Evolutionary conservation across 2,329 filamentous ascomycete genomes (phyloP), one percentile per base, ranked within the genome.

Genomic region (Aspergillus jensenii): DNA sequence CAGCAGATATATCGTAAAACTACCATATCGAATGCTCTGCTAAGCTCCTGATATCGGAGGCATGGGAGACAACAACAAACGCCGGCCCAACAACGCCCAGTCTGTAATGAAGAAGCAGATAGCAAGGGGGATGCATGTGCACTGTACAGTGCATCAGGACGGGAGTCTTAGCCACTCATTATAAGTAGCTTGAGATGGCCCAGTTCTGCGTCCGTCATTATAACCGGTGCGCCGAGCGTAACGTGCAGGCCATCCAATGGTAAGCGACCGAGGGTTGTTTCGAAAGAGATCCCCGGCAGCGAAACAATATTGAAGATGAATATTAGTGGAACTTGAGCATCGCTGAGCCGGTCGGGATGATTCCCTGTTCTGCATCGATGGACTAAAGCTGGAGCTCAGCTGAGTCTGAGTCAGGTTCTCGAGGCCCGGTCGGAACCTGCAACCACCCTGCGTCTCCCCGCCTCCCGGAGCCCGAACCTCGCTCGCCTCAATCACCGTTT

Each of bases 391-490:
- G 35, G 35, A 37, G 35, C 23, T 25, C 23, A 25, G 23, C 27
- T 31, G 27, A 37, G 39, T 37, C 39, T 45, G 37, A 51, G 27
- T 50, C 52, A 54, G 51, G 35, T 6, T 37, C 35, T 49, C 23
- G 44, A 59, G 59, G 56, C 58, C 53, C 56, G 54, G 58, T 53
- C 63, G 63, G 60, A 65, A 67, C 64, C 56, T 65, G 21, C 21
- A 21, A 21, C 21, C 21, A 21, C 21, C 21, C 21, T 21, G 66
- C 62, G 62, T 60, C 69, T 73, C 71, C 67, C 71, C 69, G 69
- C 68, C 69, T 73, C 71, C 68, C 71, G 66, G 63, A 65, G 64
- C 66, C 69, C 65, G 67, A 55, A 56, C 62, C 62, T 64, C 67
- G 62, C 58, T 63, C 66, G 46, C 60, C 65, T 68, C 62, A 57